These are phyloP conservation scores for Colletotrichum lini DNA, from an alignment of 2,329 filamentous ascomycete genomes.

Conservation along the genomic window DNA sequence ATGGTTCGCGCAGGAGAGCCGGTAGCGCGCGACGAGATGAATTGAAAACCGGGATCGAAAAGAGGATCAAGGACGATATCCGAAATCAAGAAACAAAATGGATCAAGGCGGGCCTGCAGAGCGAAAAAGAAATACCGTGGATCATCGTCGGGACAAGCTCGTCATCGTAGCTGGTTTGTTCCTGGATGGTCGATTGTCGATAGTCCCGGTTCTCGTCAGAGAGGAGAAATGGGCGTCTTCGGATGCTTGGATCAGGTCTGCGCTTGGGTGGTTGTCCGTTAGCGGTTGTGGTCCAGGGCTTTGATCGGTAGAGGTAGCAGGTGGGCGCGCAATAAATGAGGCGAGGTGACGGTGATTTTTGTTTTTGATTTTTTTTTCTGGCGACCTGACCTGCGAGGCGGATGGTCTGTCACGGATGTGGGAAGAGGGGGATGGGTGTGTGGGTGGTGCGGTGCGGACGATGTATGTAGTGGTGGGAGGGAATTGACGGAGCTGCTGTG, in stretches of 20 bases:
- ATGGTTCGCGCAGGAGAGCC: slow-evolving; percentile 30
- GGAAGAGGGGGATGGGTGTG: slow-evolving; percentile 23
- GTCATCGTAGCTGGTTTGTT: slow-evolving; percentile 51
- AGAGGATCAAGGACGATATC: slow-evolving; percentile 48
- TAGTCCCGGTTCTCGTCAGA: slow-evolving; percentile 23
- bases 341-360: slow-evolving; percentile 22
- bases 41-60: slow-evolving; percentile 36
- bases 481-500: slow-evolving; percentile 37
- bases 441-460: slow-evolving; percentile 35
- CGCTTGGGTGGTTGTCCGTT: slow-evolving; percentile 31
- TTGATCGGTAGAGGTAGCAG: slow-evolving; percentile 6
- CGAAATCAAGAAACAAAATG: slow-evolving; percentile 68
- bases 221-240: slow-evolving; percentile 23
- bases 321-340: slow-evolving; percentile 29
- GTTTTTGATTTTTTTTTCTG: not conserved
- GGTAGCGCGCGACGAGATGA: slow-evolving; percentile 41
- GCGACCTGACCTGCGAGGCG: slow-evolving; percentile 31
- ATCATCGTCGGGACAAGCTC: slow-evolving; percentile 67
- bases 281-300: slow-evolving; percentile 29
- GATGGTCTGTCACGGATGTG: slow-evolving; percentile 28
- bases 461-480: slow-evolving; percentile 29
- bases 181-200: slow-evolving; percentile 34
- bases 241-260: slow-evolving; percentile 25
- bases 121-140: slow-evolving; percentile 64
- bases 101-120: slow-evolving; percentile 66